Base-by-base conservation (phyloP, 2,329 filamentous ascomycete species). In the Elsinoe ampelina region DNA sequence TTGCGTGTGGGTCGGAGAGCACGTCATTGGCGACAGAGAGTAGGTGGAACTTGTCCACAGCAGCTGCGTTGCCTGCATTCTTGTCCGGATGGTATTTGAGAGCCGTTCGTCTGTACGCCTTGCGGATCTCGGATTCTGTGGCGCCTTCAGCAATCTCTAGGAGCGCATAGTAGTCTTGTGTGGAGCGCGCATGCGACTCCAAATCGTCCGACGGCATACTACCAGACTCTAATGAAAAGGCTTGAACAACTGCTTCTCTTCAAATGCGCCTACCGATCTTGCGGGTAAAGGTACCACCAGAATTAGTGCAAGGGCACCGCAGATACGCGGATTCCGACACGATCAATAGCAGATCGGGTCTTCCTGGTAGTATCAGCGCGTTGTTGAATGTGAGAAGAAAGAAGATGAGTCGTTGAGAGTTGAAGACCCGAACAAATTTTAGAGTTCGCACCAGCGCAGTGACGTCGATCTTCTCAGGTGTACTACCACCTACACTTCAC, bases 71-170 rank as follows among this genome's bases (percentile, higher is more conserved):
- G 54, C 81, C 82, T 61, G 84, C 81, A 57, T 91, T 84, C 73
- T 96, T 95, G 78, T 97, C 92, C 1, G 92, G 92, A 70, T 97
- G 92, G 75, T 91, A 89, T 66, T 89, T 89, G n/a, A 95, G 77
- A 2, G 89, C 89, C 30, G 85, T 84, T 65, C 88, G 87, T 58
- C 89, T 83, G 77, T 92, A 96, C 43, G 89, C 89, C 63, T 86
- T 84, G 61, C 88, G 85, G 65, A 95, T 85, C 60, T 90, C 86
- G n/a, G 82, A 74, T 57, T 86, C 84, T 17, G 78, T 73, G 0
- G 85, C 81, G 15, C 83, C 78, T 17, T 82, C 76, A 57, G 82
- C 75, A 51, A 93, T 77, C 57, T 80, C 80, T 13, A 95, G 80
- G 22, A 95, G 78, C 22, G 80, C 82, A 74, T 93, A 95, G 61